phyloP scores from a whole-genome alignment of 441 rosid genomes.

The Raphanus hybrid region DNA sequence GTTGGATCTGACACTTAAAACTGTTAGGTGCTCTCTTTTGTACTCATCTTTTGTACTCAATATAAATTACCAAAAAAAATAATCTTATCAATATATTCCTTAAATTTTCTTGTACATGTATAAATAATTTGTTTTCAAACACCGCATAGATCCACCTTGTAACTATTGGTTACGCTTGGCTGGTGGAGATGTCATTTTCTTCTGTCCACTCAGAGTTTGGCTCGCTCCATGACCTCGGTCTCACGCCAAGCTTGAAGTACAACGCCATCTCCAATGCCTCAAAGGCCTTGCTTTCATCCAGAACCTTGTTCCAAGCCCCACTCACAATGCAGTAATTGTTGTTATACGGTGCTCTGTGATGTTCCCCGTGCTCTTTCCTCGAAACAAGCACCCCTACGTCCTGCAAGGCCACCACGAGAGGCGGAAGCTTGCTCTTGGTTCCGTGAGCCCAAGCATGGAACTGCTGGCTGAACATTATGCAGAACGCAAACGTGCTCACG shows the following conservation, averaged over 20 bases:
- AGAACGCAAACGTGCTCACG: slow-evolving; percentile 60
- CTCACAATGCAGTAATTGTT: slow-evolving; percentile 90
- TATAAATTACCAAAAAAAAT: neutral
- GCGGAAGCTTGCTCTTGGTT: slow-evolving; percentile 83
- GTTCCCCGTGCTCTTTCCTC: slow-evolving; percentile 63
- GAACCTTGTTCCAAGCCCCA: slow-evolving; percentile 73
- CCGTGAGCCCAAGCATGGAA: slow-evolving; percentile 95
- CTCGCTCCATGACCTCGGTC: slow-evolving; percentile 87
- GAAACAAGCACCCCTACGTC: slow-evolving; percentile 77
- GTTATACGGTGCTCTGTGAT: slow-evolving; percentile 82
- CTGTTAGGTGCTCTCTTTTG: neutral
- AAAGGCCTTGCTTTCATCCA: slow-evolving; percentile 67
- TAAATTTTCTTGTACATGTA: slow-evolving; percentile 23
- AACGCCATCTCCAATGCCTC: slow-evolving; percentile 78
- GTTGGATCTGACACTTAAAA: neutral
- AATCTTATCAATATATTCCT: slow-evolving; percentile 15
- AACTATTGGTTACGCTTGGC: slow-evolving; percentile 24
- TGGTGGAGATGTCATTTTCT: neutral
- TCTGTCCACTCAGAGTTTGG: slow-evolving; percentile 34
- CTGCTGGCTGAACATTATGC: slow-evolving; percentile 93
- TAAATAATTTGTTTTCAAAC: slow-evolving; percentile 26
- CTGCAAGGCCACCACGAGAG: slow-evolving; percentile 66
- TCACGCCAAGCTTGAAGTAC: slow-evolving; percentile 60
- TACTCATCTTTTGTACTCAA: neutral
- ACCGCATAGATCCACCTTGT: neutral